These are phyloP conservation scores for Sphaerobolus stellatus DNA, from an alignment of 1,284 basidiomycete genomes.

Conservation along the genomic window DNA sequence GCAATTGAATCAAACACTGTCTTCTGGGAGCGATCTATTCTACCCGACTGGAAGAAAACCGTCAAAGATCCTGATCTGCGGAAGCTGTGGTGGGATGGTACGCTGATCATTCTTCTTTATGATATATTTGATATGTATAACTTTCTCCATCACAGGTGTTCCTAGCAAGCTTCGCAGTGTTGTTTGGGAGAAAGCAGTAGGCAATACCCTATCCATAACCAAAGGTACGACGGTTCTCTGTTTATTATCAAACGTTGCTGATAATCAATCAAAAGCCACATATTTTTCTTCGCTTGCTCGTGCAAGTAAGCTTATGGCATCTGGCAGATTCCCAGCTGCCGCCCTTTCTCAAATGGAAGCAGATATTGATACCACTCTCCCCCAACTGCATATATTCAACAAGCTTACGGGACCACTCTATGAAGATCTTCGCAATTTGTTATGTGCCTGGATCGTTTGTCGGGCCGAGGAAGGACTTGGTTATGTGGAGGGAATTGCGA, in stretches of 20 bases:
- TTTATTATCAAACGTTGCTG: constrained; percentile 1
- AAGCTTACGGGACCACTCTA: constrained; percentile 79
- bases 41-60: constrained; percentile 83
- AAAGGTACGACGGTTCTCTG: constrained; percentile 59
- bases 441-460: constrained; percentile 90
- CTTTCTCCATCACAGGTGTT: constrained; percentile 29
- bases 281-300: constrained; percentile 73
- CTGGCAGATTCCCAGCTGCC: constrained; percentile 71
- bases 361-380: constrained; percentile 82
- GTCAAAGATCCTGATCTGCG: constrained; percentile 63
- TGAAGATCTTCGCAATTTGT: constrained; percentile 81
- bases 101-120: constrained; percentile 13
- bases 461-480: constrained; percentile 85
- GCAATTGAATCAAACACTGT: constrained; percentile 67
- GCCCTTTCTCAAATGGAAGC: constrained; percentile 74
- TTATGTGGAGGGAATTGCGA: constrained; percentile 69
- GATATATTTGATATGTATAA: background rate
- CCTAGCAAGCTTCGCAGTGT: constrained; percentile 82
- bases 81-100: constrained; percentile 89
- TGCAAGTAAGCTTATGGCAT: constrained; percentile 69
- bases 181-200: constrained; percentile 88
- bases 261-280: constrained; percentile 35
- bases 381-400: constrained; percentile 85
- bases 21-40: constrained; percentile 77
- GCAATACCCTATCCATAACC: constrained; percentile 84